Evolutionary conservation across 2,329 filamentous ascomycete species (phyloP).

Genomic region (Calonectria pteridis): DNA sequence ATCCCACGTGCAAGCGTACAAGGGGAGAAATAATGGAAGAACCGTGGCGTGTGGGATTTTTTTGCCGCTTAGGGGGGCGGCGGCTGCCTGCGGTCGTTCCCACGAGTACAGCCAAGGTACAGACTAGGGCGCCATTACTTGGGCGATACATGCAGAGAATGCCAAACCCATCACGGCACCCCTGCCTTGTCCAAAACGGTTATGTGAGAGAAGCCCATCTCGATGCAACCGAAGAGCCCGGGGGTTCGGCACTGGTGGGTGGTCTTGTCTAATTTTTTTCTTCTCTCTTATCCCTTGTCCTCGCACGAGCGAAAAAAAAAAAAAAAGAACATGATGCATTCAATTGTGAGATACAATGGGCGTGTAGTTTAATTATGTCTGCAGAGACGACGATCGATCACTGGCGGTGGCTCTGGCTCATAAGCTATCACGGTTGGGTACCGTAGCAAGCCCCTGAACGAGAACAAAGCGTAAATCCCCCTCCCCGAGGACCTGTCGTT

Average conservation of each 20-base stretch:
- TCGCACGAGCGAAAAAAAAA: not conserved
- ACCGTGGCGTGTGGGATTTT: not conserved
- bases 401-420: not conserved
- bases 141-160: not conserved
- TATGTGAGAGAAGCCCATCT: conserved; percentile 10
- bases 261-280: not conserved
- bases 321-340: not conserved
- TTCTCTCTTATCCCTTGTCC: not conserved
- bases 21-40: not conserved
- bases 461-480: not conserved
- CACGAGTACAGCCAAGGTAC: conserved; percentile 1
- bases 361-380: conserved; percentile 10
- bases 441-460: not conserved
- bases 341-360: not conserved
- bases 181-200: conserved; percentile 11
- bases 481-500: not conserved
- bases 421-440: not conserved
- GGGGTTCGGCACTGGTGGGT: conserved; percentile 7
- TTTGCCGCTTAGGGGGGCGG: not conserved
- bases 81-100: not conserved
- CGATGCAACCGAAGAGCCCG: conserved; percentile 16
- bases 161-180: not conserved
- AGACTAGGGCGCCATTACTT: not conserved
- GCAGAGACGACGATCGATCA: conserved; percentile 1
- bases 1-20: conserved; percentile 34